Percentiles rank a stretch among this genome's conserved stretches.
Conservation (phyloP, 2,329 filamentous ascomycete genomes). For the Drechslerella dactyloides region DNA sequence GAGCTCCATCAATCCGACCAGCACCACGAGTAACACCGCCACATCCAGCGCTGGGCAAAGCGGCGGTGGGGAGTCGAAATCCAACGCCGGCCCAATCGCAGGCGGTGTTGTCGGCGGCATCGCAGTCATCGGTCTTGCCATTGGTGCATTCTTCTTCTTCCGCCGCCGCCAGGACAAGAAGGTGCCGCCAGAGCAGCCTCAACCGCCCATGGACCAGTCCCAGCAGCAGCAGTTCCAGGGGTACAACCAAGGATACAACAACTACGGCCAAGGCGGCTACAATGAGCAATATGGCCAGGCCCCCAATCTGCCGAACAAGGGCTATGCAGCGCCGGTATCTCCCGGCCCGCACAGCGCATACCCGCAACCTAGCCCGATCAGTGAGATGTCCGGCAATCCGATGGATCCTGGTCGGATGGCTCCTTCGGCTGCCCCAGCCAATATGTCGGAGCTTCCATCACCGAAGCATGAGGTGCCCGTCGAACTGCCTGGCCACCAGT, state of each 20-base stretch:
- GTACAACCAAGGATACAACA: constrained; percentile 23
- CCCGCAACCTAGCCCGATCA: constrained; percentile 23
- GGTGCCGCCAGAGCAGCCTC: constrained; percentile 9
- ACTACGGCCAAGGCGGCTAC: constrained; percentile 28
- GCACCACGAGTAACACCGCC: constrained; percentile 6
- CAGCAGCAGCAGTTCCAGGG: constrained; percentile 33
- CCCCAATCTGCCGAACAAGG: constrained; percentile 33
- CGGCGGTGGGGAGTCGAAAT: background rate
- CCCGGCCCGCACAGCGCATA: constrained; percentile 17
- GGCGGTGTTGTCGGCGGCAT: constrained; percentile 49
- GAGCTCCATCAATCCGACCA: constrained; percentile 13
- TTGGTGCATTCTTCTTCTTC: constrained; percentile 39
- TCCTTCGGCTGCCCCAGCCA: background rate
- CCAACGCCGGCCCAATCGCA: constrained; percentile 36
- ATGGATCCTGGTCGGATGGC: constrained; percentile 28
- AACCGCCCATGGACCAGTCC: constrained; percentile 37
- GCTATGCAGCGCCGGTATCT: constrained; percentile 14
- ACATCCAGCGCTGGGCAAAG: constrained; percentile 7
- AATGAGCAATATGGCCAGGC: constrained; percentile 39
- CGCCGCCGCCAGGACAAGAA: constrained; percentile 29
- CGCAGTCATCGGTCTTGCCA: constrained; percentile 29
- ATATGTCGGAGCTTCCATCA: constrained; percentile 40
- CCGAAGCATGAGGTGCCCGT: constrained; percentile 35
- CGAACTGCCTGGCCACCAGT: constrained; percentile 31
- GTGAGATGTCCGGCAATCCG: constrained; percentile 32